Base-by-base conservation (phyloP, 2,329 filamentous ascomycete species). In the Karstenula rhodostoma region DNA sequence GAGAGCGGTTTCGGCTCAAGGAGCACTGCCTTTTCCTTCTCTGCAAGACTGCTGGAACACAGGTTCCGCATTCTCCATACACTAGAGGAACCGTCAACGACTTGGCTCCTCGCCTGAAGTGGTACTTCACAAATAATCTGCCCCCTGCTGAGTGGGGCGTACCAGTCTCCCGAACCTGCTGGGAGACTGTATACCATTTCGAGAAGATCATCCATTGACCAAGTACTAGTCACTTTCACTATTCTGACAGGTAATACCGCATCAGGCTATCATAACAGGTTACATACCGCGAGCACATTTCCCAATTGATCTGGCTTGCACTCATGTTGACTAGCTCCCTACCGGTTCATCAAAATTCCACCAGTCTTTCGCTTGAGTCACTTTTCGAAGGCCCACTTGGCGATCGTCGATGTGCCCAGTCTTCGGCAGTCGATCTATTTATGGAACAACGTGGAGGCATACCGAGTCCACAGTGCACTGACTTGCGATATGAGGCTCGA, bases 21-120 rank as follows among this genome's bases (percentile, higher is more conserved):
- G 44, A 47, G 44, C 44, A 47, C 44, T 47, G 44, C 44, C 44
- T 47, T 22, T 25, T 47, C 44, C 44, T 47, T 47, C 44, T 25
- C 13, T 17, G 10, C 22, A 47, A 27, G 22, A 7, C 17, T 15
- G 25, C 44, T 47, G 13, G 23, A 27, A 27, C 3, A 29, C 44
- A 27, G 15, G 44, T 47, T 47, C 25, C 22, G 12, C 44, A 15
- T 44, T 13, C 12, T 22, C 22, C 4, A 9, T 37, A 4, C 15
- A 37, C 10, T 17, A 15, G 12, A 15, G 7, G 12, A 15, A 13
- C 33, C 33, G 4, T 4, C 27, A 29, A 29, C 8, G 8, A 29
- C 27, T 29, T 29, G 27, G 27, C 27, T 29, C n/a, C n/a, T n/a
- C n/a, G n/a, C n/a, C n/a, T n/a, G n/a, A 33, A 33, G 32, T 33